These are phyloP conservation scores for Penicillium turbatum DNA, from an alignment of 495 filamentous ascomycete genomes.

Conservation along the genomic window DNA sequence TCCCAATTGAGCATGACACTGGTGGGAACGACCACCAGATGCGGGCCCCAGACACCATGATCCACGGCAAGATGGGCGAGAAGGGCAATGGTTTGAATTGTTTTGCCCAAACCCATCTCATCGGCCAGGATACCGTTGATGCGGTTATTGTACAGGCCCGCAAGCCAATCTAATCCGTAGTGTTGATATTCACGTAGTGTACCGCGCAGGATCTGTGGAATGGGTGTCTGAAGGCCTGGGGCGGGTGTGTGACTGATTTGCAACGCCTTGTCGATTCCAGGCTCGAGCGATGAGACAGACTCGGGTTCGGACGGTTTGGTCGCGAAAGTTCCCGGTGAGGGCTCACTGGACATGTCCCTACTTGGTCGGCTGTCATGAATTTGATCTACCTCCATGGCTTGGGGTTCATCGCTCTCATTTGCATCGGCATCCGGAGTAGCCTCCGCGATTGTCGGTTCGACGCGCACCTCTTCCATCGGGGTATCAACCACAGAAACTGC, in stretches of 20 bases:
- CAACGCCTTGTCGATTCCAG: slow-evolving; percentile 32
- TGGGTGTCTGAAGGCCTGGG: slow-evolving; percentile 59
- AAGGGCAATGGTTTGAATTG: slow-evolving; percentile 95
- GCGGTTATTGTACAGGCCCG: slow-evolving; percentile 81
- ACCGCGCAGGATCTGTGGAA: slow-evolving; percentile 86
- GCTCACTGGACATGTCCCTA: slow-evolving; percentile 40
- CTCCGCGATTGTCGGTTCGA: slow-evolving; percentile 11
- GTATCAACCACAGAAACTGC: slow-evolving; percentile 9
- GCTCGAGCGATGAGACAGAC: slow-evolving; percentile 57
- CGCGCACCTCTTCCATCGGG: slow-evolving; percentile 8
- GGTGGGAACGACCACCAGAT: slow-evolving; percentile 93
- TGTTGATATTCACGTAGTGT: slow-evolving; percentile 96
- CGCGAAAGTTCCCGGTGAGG: slow-evolving; percentile 57
- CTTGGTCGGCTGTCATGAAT: slow-evolving; percentile 23
- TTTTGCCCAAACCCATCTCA: slow-evolving; percentile 99
- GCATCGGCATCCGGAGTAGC: background rate
- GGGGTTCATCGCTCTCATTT: slow-evolving; percentile 4
- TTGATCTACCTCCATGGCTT: slow-evolving; percentile 13
- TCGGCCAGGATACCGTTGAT: slow-evolving; percentile 99
- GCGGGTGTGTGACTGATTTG: slow-evolving; percentile 32
- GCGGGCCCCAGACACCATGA: slow-evolving; percentile 90
- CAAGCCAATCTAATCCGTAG: slow-evolving; percentile 93
- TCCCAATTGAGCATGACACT: slow-evolving; percentile 99
- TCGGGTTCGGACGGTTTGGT: slow-evolving; percentile 67
- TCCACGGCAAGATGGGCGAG: slow-evolving; percentile 90